Conservation (phyloP, 768 basidiomycete species). For the Suillus cothurnatus region DNA sequence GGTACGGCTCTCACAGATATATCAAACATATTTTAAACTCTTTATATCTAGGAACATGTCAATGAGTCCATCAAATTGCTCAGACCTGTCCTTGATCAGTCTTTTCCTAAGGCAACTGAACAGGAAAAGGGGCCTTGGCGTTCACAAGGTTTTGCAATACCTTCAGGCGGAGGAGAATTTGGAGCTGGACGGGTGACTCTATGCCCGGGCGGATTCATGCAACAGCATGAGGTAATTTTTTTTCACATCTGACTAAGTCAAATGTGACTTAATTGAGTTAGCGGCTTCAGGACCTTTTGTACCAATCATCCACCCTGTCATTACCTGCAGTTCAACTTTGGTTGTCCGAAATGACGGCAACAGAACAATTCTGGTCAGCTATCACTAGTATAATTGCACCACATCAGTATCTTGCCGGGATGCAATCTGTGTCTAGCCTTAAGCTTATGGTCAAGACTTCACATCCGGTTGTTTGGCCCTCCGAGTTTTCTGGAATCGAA, state of each 20-base stretch:
- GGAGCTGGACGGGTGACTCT: background rate
- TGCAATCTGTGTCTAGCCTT: background rate
- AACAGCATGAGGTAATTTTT: background rate
- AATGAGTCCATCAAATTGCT: background rate
- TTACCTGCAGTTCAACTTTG: background rate
- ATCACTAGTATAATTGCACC: background rate
- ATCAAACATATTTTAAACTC: fast-evolving
- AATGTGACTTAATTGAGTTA: background rate
- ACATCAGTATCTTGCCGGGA: background rate
- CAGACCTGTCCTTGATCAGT: background rate
- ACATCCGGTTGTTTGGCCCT: conserved; percentile 1
- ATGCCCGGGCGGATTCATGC: background rate
- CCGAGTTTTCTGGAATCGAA: background rate
- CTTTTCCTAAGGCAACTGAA: background rate
- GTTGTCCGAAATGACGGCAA: background rate
- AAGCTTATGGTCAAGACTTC: background rate
- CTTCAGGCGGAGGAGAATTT: background rate
- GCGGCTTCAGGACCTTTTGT: background rate
- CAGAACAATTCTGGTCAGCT: background rate
- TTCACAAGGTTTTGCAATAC: background rate
- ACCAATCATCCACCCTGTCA: background rate
- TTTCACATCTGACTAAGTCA: background rate
- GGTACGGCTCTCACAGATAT: too few species aligned
- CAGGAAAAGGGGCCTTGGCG: background rate
- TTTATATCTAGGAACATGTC: background rate